These are phyloP conservation scores for Chaetoceros tenuissimus DNA, from an alignment of 108 stramenopile species.

Conservation along the genomic window DNA sequence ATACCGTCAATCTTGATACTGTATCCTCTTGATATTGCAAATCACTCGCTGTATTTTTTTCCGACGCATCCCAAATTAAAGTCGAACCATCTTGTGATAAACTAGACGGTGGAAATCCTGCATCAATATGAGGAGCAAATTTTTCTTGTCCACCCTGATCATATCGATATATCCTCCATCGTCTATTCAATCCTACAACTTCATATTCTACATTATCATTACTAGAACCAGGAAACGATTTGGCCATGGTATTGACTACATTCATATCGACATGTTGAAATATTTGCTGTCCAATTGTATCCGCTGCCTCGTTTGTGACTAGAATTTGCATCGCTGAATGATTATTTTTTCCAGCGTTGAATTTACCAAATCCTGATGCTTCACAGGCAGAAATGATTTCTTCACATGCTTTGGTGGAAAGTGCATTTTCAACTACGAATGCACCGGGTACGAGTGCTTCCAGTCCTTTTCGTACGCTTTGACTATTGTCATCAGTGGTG, in stretches of 20 bases:
- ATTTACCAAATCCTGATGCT: slow-evolving; percentile 47
- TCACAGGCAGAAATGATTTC: slow-evolving; percentile 47
- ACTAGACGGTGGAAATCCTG: slow-evolving; percentile 77
- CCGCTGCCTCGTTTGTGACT: slow-evolving; percentile 38
- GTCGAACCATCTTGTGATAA: slow-evolving; percentile 34
- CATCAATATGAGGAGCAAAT: slow-evolving; percentile 86
- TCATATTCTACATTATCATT: slow-evolving; percentile 27
- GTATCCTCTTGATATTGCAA: slow-evolving; percentile 15
- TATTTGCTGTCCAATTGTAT: slow-evolving; percentile 31
- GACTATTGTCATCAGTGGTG: not conserved
- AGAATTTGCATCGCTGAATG: slow-evolving; percentile 75
- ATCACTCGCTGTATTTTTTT: not conserved
- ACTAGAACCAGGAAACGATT: not conserved
- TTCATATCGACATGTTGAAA: slow-evolving; percentile 51
- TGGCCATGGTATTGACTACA: slow-evolving; percentile 15
- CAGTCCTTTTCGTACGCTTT: not conserved
- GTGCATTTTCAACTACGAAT: slow-evolving; percentile 44
- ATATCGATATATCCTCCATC: slow-evolving; percentile 76
- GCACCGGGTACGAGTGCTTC: slow-evolving; percentile 17
- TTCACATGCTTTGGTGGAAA: slow-evolving; percentile 43
- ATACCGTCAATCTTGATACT: slow-evolving; percentile 66
- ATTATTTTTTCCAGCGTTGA: slow-evolving; percentile 61
- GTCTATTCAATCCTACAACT: slow-evolving; percentile 55
- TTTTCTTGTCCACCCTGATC: slow-evolving; percentile 36
- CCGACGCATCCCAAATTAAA: slow-evolving; percentile 33